Evolutionary conservation across 768 basidiomycete genomes (phyloP).

Genomic region (Termitomyces sp.): DNA sequence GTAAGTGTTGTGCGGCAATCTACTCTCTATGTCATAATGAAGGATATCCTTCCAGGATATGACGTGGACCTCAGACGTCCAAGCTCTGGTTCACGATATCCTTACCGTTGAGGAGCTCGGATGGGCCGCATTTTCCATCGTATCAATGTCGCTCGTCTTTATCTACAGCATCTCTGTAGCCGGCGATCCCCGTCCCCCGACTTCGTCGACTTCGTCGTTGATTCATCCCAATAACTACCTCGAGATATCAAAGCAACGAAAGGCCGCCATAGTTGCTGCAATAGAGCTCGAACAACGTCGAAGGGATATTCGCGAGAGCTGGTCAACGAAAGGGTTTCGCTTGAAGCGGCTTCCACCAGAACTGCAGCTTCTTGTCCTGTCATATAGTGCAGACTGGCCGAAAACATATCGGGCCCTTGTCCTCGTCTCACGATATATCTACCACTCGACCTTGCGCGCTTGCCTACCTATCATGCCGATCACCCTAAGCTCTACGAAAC

Average conservation of each 20-base stretch:
- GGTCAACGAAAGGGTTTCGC: slow-evolving; percentile 18
- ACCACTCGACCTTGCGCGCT: slow-evolving; percentile 25
- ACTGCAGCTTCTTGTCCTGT: slow-evolving; percentile 25
- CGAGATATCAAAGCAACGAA: slow-evolving; percentile 17
- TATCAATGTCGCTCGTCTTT: slow-evolving; percentile 13
- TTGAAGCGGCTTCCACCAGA: slow-evolving; percentile 29
- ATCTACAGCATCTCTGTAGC: slow-evolving; percentile 12
- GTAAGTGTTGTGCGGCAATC: neutral
- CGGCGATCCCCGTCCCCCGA: slow-evolving; percentile 4
- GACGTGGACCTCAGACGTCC: neutral
- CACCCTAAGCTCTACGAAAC: slow-evolving; percentile 25
- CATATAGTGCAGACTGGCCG: slow-evolving; percentile 24
- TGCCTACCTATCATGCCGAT: slow-evolving; percentile 32
- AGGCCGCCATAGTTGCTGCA: slow-evolving; percentile 16
- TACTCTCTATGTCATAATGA: neutral
- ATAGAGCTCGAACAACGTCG: slow-evolving; percentile 20
- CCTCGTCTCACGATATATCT: slow-evolving; percentile 27
- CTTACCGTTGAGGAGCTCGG: slow-evolving; percentile 11
- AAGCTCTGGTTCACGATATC: neutral
- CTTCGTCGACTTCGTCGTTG: neutral
- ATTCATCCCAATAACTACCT: slow-evolving; percentile 11
- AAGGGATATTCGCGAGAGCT: slow-evolving; percentile 11
- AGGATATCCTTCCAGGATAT: neutral
- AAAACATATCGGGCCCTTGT: slow-evolving; percentile 28
- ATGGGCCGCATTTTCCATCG: slow-evolving; percentile 11